Conservation (phyloP, 2,329 filamentous ascomycete genomes). For the Colletotrichum noveboracense region DNA sequence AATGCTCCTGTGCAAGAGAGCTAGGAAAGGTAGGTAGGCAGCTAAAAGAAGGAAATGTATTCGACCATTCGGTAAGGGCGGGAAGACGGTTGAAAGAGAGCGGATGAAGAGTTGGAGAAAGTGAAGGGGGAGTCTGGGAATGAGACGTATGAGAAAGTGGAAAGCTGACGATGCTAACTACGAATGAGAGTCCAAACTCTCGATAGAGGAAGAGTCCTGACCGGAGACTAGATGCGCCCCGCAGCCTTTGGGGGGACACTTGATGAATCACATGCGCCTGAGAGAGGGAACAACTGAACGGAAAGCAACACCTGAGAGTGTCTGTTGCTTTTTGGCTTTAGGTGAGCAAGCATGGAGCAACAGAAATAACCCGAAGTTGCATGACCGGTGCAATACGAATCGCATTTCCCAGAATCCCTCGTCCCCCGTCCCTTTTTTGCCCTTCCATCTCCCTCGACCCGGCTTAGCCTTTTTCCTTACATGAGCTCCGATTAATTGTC, state of each 20-base stretch:
- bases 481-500: neutral
- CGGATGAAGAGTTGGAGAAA: neutral
- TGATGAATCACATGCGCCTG: slow-evolving; percentile 1
- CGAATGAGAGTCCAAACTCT: neutral
- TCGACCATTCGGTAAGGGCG: neutral
- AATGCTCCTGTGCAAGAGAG: neutral
- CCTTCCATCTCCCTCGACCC: neutral
- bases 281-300: neutral
- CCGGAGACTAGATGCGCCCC: too few relatives aligned
- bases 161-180: neutral
- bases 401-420: neutral
- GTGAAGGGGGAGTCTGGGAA: neutral
- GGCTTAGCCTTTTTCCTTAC: neutral
- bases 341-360: neutral
- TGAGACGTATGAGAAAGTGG: neutral
- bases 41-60: neutral
- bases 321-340: neutral
- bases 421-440: neutral
- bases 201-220: too few relatives aligned
- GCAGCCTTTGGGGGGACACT: neutral
- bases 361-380: neutral
- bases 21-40: neutral
- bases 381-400: neutral
- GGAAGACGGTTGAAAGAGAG: neutral
- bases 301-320: neutral